Base-by-base conservation (phyloP, 2,329 filamentous ascomycete genomes). In the Colletotrichum costaricense region DNA sequence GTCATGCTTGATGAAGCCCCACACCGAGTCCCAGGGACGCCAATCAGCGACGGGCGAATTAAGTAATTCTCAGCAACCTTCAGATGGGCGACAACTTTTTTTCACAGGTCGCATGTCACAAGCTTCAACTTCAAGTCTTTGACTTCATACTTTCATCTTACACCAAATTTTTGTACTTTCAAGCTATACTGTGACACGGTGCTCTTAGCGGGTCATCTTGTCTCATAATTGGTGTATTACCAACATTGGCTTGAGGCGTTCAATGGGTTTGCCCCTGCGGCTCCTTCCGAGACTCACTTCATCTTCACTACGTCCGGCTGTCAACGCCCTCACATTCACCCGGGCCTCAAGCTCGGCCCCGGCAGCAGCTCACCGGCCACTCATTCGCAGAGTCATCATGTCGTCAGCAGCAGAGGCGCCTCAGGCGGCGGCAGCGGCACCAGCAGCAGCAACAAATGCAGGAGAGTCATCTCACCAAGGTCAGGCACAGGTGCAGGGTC, bases 51-150 rank as follows among this genome's bases (percentile, higher is more conserved):
- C 4, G 16, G 67, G 56, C 49, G 35, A 71, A 73, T 73, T 73
- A 69, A 64, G 71, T 58, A 73, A 73, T 73, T 55, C 70, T 73
- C 70, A 73, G 70, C 71, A 73, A 66, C 71, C 62, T 69, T 70
- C 56, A 73, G 55, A 70, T 30, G 22, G 54, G 4, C 42, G 67
- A 60, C 24, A 52, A 73, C 71, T 73, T 73, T 73, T 73, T 66
- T 33, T 57, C 68, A 35, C 19, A 42, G 42, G 63, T 60, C 69
- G 42, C 69, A 56, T 9, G 57, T 71, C 63, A 42, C 26, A 28
- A 57, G 72, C 63, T 56, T 63, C 63, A 58, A 24, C 42, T 24
- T 64, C 46, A 28, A 28, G 19, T 66, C 11, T 56, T 46, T 6
- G 22, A 14, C 52, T 33, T 30, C 30, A 35, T 35, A 16, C 12